Conservation (phyloP, 1,284 basidiomycete species). For the Cutaneotrichosporon sp. region DNA sequence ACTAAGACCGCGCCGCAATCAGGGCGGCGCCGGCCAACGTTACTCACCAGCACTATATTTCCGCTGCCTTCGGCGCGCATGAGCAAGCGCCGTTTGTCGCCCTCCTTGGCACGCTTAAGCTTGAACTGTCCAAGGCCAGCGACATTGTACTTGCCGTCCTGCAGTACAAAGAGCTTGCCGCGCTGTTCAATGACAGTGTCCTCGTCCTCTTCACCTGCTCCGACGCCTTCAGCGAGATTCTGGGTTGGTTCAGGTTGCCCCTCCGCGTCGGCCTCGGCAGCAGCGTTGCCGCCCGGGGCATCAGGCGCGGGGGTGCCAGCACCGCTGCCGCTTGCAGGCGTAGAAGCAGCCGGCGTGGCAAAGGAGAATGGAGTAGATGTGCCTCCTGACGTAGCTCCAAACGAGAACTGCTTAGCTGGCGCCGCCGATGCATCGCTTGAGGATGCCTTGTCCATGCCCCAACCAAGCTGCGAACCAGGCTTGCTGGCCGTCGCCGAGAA, state of each 20-base stretch:
- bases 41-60: constrained; percentile 38
- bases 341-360: constrained; percentile 2
- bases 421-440: constrained; percentile 8
- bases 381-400: constrained; percentile 10
- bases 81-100: constrained; percentile 36
- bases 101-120: constrained; percentile 35
- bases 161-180: constrained; percentile 61
- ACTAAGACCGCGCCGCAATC: background rate
- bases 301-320: background rate
- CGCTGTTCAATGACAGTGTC: constrained; percentile 60
- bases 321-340: constrained; percentile 16
- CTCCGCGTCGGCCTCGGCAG: constrained; percentile 13
- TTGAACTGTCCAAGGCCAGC: constrained; percentile 38
- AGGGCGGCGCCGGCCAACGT: background rate
- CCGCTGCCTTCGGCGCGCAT: constrained; percentile 44
- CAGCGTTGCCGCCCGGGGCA: background rate
- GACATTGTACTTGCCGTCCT: constrained; percentile 46
- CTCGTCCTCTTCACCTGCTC: constrained; percentile 65
- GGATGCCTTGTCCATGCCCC: too few species aligned
- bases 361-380: constrained; percentile 14
- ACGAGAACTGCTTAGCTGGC: constrained; percentile 18
- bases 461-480: too few species aligned
- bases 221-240: constrained; percentile 35
- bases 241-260: constrained; percentile 26
- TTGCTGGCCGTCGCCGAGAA: background rate